Base-by-base conservation (phyloP, 1,284 basidiomycete genomes). In the Ceratorhiza oryzae-sativae region DNA sequence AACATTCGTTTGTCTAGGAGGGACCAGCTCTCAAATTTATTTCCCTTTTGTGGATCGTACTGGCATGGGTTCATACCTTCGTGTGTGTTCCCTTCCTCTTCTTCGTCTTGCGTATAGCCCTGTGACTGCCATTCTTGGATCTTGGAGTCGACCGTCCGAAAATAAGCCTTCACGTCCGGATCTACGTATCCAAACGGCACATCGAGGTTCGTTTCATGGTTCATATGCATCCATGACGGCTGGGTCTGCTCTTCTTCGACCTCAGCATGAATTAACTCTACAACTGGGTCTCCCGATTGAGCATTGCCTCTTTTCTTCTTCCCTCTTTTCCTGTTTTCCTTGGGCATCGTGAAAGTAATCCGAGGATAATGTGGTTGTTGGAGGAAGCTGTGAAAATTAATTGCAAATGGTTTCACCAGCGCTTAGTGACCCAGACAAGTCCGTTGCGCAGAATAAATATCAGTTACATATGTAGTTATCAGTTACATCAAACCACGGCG, bases 181-280 rank as follows among this genome's bases (percentile, higher is more conserved):
- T 96, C 94, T 12, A 95, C 87, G 75, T 89, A 90, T 72, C 94
- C 94, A 79, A 94, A 97, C 1, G 93, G 93, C 71, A 90, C 90
- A 73, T 93, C 91, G 10, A 84, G 83, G 77, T 92, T 71, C 3
- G 60, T 41, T 42, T 73, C 67, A 23, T 68, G 49, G 32, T 59
- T 71, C 6, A 39, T 74, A 46, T 55, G 48, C 56, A 71, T 76
- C 65, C 67, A 72, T 41, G 25, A 30, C 30, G 46, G 62, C 45
- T 53, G 27, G 25, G 62, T 42, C 34, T 71, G 46, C 34, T 71
- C 70, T 39, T 89, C 89, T 67, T 82, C 83, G 59, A 77, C 77
- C 61, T 79, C 75, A 32, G 79, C 73, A 32, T 53, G 58, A n/a
- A 49, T 60, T 9, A 75, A 20, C 1, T 25, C 74, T 71, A 70